Evolutionary conservation across 306 rosid species (phyloP).

Genomic region (Casuarina cunninghamiana): DNA sequence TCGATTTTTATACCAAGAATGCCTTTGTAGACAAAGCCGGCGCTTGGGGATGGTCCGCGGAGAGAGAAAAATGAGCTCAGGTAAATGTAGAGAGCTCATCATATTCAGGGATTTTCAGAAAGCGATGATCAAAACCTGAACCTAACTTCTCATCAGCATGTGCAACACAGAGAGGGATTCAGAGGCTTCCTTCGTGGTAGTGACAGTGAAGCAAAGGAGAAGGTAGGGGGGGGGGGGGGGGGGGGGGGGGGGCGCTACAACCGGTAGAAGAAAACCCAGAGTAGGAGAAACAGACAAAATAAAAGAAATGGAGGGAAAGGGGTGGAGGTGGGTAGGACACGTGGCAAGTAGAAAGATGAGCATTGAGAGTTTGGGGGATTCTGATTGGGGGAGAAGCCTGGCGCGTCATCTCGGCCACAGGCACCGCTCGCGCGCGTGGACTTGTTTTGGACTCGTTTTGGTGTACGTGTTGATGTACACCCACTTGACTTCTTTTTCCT

Average conservation of each 20-base stretch:
- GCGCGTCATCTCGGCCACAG: conserved; percentile 40
- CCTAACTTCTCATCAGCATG: conserved; percentile 44
- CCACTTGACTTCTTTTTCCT: not conserved
- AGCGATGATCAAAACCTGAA: conserved; percentile 29
- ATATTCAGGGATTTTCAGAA: conserved; percentile 17
- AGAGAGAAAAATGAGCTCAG: conserved; percentile 60
- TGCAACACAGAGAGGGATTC: not conserved
- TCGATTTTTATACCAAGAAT: conserved; percentile 21
- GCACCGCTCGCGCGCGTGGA: conserved; percentile 11
- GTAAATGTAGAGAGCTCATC: conserved; percentile 55
- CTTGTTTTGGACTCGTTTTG: conserved; percentile 32
- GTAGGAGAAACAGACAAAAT: not conserved
- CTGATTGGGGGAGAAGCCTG: conserved; percentile 49
- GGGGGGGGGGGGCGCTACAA: not conserved
- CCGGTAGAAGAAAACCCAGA: too few species aligned
- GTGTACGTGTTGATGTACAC: conserved; percentile 25
- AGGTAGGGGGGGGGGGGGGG: not conserved
- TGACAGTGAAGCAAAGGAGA: not conserved
- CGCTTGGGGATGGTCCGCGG: conserved; percentile 48
- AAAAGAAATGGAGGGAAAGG: conserved; percentile 30
- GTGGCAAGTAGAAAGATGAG: conserved; percentile 63
- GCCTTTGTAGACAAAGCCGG: conserved; percentile 31
- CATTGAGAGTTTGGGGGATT: conserved; percentile 18
- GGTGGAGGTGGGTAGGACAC: conserved; percentile 64
- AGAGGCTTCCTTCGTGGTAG: not conserved